phyloP scores from a whole-genome alignment of 805 yeast genomes.

The Metschnikowia noctiluminum region DNA sequence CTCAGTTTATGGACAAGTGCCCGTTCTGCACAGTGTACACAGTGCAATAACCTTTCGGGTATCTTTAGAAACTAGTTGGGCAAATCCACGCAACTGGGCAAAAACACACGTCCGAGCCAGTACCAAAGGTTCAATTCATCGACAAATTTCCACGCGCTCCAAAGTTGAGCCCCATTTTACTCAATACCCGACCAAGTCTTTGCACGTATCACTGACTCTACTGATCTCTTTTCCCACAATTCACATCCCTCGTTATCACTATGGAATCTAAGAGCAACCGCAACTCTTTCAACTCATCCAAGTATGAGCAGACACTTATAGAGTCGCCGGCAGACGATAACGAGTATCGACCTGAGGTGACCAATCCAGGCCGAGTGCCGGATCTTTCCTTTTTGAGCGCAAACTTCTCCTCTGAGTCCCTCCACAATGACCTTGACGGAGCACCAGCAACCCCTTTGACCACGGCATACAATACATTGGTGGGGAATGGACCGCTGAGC shows the following conservation, averaged over 20 bases:
- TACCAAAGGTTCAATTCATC: no score
- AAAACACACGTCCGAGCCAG: no score
- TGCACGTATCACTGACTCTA: no score
- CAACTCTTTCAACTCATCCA: conserved; percentile 2
- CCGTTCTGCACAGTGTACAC: neutral
- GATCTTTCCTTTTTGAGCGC: conserved; percentile 34
- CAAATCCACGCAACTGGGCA: no score
- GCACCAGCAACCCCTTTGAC: conserved; percentile 8
- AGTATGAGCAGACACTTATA: neutral
- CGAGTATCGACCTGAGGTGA: conserved; percentile 2
- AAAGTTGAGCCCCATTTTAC: no score
- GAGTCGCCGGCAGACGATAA: conserved; percentile 7
- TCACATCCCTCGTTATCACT: neutral
- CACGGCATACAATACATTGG: neutral
- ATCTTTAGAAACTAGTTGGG: neutral
- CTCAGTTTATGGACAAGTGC: conserved; percentile 1
- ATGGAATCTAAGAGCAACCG: neutral
- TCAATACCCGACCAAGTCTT: no score
- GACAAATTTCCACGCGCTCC: no score
- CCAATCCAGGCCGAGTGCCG: conserved; percentile 11
- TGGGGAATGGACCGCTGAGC: neutral
- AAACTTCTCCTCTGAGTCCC: conserved; percentile 39
- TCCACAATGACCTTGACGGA: conserved; percentile 13
- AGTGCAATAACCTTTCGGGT: conserved; percentile 5
- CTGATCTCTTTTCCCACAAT: neutral